Evolutionary conservation across 208 protist genomes (phyloP).

Genomic region (Trypanosoma conorhini): DNA sequence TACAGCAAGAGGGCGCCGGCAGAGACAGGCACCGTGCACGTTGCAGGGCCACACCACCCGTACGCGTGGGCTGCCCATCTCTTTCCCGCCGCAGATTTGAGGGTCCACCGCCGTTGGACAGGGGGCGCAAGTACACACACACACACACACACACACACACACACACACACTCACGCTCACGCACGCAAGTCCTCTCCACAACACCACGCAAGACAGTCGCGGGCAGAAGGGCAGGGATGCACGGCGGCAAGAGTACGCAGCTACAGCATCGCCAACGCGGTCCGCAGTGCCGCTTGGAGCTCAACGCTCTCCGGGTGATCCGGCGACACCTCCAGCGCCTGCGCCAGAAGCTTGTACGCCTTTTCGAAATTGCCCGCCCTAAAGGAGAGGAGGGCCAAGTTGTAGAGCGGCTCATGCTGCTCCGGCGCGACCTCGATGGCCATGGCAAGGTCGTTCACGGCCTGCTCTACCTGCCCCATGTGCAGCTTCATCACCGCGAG

Average conservation of each 20-base stretch:
- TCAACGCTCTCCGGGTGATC: slow-evolving; percentile 82
- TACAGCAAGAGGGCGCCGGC: no score
- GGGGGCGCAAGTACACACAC: background rate
- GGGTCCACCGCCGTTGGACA: background rate
- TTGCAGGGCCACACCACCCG: no score
- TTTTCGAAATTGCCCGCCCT: slow-evolving; percentile 81
- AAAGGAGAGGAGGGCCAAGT: slow-evolving; percentile 80
- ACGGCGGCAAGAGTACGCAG: background rate
- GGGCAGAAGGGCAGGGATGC: background rate
- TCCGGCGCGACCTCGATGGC: slow-evolving; percentile 68
- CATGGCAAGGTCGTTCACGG: slow-evolving; percentile 64
- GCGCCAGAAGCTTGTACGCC: slow-evolving; percentile 56
- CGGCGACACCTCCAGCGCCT: slow-evolving; percentile 74
- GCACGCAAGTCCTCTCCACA: background rate
- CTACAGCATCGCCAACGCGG: slow-evolving; percentile 59
- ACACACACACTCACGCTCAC: background rate
- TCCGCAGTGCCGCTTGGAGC: slow-evolving; percentile 58
- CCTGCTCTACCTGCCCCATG: slow-evolving; percentile 50
- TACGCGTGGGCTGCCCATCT: no score
- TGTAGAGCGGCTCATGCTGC: slow-evolving; percentile 94
- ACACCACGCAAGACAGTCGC: background rate
- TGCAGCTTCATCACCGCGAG: slow-evolving; percentile 90
- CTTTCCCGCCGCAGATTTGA: no score
- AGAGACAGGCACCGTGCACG: no score
- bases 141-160: background rate